Percentiles rank a stretch among this genome's conserved stretches.
Evolutionary conservation across 2,329 filamentous ascomycete species (phyloP).

Genomic region (Fusarium sp.): DNA sequence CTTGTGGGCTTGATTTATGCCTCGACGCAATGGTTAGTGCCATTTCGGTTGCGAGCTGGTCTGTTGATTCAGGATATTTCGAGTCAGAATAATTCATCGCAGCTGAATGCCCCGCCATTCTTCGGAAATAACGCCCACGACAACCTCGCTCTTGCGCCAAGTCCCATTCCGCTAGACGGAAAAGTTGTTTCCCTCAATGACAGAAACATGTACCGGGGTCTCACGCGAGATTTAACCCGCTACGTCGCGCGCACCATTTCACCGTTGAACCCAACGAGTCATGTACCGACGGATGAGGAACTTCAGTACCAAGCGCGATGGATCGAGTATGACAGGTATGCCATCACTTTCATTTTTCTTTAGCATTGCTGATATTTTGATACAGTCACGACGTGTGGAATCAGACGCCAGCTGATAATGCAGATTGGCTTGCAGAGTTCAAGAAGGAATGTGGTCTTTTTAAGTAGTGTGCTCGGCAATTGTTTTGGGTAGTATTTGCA

Average conservation of each 20-base stretch:
- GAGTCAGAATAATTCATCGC: too few species aligned
- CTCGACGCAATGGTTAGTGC: slow-evolving; percentile 20
- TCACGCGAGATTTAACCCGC: slow-evolving; percentile 34
- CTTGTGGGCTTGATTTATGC: slow-evolving; percentile 3
- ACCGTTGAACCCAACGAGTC: slow-evolving; percentile 46
- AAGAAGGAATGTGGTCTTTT: slow-evolving; percentile 11
- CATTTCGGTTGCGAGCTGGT: slow-evolving; percentile 8
- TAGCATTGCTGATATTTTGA: too few species aligned
- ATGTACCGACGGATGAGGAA: slow-evolving; percentile 51
- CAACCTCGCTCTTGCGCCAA: rapidly evolving
- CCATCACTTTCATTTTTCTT: too few species aligned
- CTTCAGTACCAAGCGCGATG: slow-evolving; percentile 49
- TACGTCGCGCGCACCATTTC: slow-evolving; percentile 46
- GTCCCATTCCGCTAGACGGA: neutral
- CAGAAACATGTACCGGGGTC: slow-evolving; percentile 20
- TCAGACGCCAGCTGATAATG: slow-evolving; percentile 20
- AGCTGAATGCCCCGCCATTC: neutral
- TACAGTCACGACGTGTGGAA: slow-evolving; percentile 4
- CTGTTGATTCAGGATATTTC: neutral
- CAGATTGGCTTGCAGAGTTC: slow-evolving; percentile 11
- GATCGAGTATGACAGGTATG: slow-evolving; percentile 48
- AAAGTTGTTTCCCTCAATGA: slow-evolving; percentile 15
- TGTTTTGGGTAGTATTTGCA: too few species aligned
- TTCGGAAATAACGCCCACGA: rapidly evolving
- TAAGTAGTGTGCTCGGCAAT: neutral